Evolutionary conservation across 306 rosid species (phyloP).

Genomic region (Cucurbita ficifolia): DNA sequence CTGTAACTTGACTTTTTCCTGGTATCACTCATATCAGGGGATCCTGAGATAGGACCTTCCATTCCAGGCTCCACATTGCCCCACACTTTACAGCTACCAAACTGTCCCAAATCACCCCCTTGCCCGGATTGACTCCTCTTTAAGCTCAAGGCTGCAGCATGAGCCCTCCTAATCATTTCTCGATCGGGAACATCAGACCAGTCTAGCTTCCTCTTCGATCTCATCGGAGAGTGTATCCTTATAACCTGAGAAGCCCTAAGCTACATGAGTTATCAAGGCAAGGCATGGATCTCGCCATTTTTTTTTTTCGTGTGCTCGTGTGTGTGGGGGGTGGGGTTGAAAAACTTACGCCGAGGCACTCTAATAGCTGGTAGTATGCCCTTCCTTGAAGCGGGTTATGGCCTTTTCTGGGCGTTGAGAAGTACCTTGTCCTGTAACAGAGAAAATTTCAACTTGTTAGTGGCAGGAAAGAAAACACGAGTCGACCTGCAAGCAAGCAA

Average conservation of each 20-base stretch:
- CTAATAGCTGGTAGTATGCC: slow-evolving; percentile 92
- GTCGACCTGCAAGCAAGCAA: not conserved
- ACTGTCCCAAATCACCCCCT: slow-evolving; percentile 53
- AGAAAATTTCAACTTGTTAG: not conserved
- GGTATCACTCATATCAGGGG: slow-evolving; percentile 71
- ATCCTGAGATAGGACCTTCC: slow-evolving; percentile 67
- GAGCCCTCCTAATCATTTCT: slow-evolving; percentile 67
- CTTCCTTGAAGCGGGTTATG: slow-evolving; percentile 99
- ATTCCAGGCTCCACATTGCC: slow-evolving; percentile 57
- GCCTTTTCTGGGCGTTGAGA: slow-evolving; percentile 86
- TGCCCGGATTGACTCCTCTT: slow-evolving; percentile 28
- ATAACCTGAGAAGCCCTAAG: slow-evolving; percentile 47
- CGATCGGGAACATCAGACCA: slow-evolving; percentile 84
- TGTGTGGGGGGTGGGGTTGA: not conserved
- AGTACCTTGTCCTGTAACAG: slow-evolving; percentile 68
- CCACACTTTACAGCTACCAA: slow-evolving; percentile 84
- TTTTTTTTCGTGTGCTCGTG: not conserved
- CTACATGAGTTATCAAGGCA: not conserved
- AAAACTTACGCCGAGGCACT: slow-evolving; percentile 84
- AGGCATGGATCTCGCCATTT: not conserved
- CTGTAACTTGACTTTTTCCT: slow-evolving; percentile 60
- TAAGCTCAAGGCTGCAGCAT: slow-evolving; percentile 57
- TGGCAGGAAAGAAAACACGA: slow-evolving; percentile 2
- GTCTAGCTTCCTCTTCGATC: slow-evolving; percentile 69
- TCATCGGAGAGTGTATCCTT: slow-evolving; percentile 94